Conservation (phyloP, 352 stramenopile genomes). For the Lagenidium giganteum region DNA sequence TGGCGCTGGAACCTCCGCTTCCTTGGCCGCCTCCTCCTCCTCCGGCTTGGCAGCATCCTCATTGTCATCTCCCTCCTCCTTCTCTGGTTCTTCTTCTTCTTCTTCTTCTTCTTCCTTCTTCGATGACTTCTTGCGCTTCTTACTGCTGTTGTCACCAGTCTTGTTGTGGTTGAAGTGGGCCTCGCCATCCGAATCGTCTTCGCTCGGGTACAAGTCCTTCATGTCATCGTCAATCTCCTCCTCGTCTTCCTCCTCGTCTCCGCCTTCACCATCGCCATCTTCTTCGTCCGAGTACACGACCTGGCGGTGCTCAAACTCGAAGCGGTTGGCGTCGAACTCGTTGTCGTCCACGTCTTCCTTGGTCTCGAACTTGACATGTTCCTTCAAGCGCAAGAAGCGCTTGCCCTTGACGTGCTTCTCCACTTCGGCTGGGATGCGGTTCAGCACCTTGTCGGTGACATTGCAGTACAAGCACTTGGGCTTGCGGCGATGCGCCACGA, state of each 20-base stretch:
- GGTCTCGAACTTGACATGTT: constrained; percentile 52
- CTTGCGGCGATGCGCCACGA: constrained; percentile 81
- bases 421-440: constrained; percentile 84
- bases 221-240: constrained; percentile 41
- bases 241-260: constrained; percentile 12
- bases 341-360: constrained; percentile 25
- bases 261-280: constrained; percentile 22
- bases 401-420: constrained; percentile 89
- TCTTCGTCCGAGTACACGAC: constrained; percentile 70
- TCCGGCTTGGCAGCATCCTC: constrained; percentile 18
- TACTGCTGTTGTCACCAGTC: constrained; percentile 10
- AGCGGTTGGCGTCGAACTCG: constrained; percentile 75
- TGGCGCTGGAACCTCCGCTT: constrained; percentile 4
- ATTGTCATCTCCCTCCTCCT: constrained; percentile 17
- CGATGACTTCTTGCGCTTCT: constrained; percentile 2
- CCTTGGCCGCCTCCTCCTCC: constrained; percentile 15
- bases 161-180: constrained; percentile 15
- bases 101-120: constrained; percentile 3
- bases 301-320: constrained; percentile 80
- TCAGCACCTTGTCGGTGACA: constrained; percentile 80
- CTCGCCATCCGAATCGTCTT: constrained; percentile 38
- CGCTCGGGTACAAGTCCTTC: constrained; percentile 55
- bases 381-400: constrained; percentile 76
- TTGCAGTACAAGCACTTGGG: constrained; percentile 86
- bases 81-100: constrained; percentile 16